phyloP scores from a whole-genome alignment of 164 flowering plant species.

The Chimonanthus salicifolius region DNA sequence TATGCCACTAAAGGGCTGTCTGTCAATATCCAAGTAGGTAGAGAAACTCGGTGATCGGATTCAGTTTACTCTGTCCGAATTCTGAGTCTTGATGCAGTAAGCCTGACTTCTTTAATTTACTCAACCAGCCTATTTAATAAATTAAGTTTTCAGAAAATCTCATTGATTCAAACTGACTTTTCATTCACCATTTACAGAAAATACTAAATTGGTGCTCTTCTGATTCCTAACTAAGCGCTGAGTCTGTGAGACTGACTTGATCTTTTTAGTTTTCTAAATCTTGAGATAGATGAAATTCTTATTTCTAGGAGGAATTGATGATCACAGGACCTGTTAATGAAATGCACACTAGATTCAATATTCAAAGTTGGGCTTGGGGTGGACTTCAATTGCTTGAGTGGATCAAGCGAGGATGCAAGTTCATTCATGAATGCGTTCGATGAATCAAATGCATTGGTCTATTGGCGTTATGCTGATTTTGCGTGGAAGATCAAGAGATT shows the following conservation, averaged over 20 bases:
- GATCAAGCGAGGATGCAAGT: constrained; percentile 32
- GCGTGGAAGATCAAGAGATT: constrained; percentile 57
- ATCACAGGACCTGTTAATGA: constrained; percentile 55
- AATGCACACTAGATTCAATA: constrained; percentile 52
- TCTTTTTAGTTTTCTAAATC: neutral
- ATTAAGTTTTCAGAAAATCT: no score
- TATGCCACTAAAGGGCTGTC: constrained; percentile 13
- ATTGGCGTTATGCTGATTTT: constrained; percentile 50
- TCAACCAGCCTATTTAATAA: no score
- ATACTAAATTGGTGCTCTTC: neutral
- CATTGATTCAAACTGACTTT: no score
- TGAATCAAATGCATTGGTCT: constrained; percentile 41
- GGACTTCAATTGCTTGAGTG: constrained; percentile 47
- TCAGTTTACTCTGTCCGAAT: neutral
- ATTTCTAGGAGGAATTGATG: neutral
- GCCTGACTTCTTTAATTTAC: neutral
- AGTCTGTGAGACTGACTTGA: neutral
- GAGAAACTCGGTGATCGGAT: neutral
- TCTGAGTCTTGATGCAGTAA: neutral
- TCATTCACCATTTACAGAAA: no score
- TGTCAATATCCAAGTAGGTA: constrained; percentile 55
- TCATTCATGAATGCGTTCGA: constrained; percentile 55
- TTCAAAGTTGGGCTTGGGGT: constrained; percentile 78
- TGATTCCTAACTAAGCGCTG: no score
- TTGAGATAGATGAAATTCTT: neutral